phyloP scores from a whole-genome alignment of 2,329 filamentous ascomycete species.

The Exophiala sp. region DNA sequence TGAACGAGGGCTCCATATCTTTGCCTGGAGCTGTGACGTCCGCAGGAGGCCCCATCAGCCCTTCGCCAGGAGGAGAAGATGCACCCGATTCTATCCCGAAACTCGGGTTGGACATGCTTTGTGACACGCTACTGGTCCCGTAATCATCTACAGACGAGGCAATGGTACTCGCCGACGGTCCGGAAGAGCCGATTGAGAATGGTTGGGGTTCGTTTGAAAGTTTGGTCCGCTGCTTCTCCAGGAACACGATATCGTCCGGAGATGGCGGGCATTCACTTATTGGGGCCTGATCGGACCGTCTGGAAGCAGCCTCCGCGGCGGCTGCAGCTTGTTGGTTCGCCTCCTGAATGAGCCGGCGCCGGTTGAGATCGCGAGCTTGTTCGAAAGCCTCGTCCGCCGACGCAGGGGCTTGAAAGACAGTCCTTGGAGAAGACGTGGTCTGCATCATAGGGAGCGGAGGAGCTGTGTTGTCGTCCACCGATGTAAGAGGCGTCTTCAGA shows the following conservation, averaged over 20 bases:
- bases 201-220: slow-evolving; percentile 6
- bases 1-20: slow-evolving; percentile 24
- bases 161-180: slow-evolving; percentile 42
- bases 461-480: slow-evolving; percentile 10
- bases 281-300: slow-evolving; percentile 9
- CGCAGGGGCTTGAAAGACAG: slow-evolving; percentile 15
- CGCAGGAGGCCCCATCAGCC: slow-evolving; percentile 34
- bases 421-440: slow-evolving; percentile 4
- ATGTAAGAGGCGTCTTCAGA: slow-evolving; percentile 27
- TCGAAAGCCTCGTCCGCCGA: slow-evolving; percentile 29
- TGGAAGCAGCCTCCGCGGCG: slow-evolving; percentile 7
- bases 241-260: slow-evolving; percentile 29
- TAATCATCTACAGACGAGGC: slow-evolving; percentile 44
- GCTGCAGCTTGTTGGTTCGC: slow-evolving; percentile 16
- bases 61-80: slow-evolving; percentile 42
- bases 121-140: slow-evolving; percentile 43
- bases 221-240: slow-evolving; percentile 13
- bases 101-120: slow-evolving; percentile 44
- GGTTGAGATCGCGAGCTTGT: slow-evolving; percentile 29
- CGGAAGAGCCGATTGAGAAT: slow-evolving; percentile 14
- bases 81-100: slow-evolving; percentile 44
- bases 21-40: slow-evolving; percentile 6
- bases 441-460: slow-evolving; percentile 6
- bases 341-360: slow-evolving; percentile 29
- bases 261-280: slow-evolving; percentile 30